Conservation (phyloP, 768 basidiomycete genomes). For the Lactarius tabidus region DNA sequence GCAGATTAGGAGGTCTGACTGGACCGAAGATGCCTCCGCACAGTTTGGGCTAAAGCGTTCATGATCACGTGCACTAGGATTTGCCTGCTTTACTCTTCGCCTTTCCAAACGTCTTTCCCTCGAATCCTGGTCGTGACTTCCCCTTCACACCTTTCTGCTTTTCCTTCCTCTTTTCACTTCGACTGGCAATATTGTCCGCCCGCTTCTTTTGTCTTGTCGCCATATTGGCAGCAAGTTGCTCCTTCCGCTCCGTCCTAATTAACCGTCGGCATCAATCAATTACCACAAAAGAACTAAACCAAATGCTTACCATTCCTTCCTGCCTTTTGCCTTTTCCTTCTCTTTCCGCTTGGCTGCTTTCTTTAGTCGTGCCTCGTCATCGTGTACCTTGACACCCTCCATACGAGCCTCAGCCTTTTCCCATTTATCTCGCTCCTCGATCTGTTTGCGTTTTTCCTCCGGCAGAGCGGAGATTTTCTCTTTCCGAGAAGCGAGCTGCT, state of each 20-base stretch:
- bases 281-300: slow-evolving; percentile 4
- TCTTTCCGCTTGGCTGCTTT: slow-evolving; percentile 92
- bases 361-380: slow-evolving; percentile 80
- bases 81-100: slow-evolving; percentile 29
- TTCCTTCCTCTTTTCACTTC: slow-evolving; percentile 70
- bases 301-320: slow-evolving; percentile 74
- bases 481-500: slow-evolving; percentile 71
- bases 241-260: slow-evolving; percentile 81
- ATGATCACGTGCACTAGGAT: slow-evolving; percentile 10
- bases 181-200: slow-evolving; percentile 82
- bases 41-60: not conserved
- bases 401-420: slow-evolving; percentile 83
- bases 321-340: slow-evolving; percentile 81
- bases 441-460: slow-evolving; percentile 76
- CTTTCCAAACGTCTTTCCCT: slow-evolving; percentile 77
- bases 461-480: slow-evolving; percentile 72
- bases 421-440: slow-evolving; percentile 85
- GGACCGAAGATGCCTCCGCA: not conserved
- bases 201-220: slow-evolving; percentile 89
- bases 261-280: slow-evolving; percentile 7
- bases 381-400: slow-evolving; percentile 87
- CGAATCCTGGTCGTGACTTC: slow-evolving; percentile 79
- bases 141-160: slow-evolving; percentile 51
- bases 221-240: slow-evolving; percentile 66
- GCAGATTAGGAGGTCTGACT: not conserved